Evolutionary conservation across 495 filamentous ascomycete species (phyloP).

Genomic region (Trichoderma orchidacearum): DNA sequence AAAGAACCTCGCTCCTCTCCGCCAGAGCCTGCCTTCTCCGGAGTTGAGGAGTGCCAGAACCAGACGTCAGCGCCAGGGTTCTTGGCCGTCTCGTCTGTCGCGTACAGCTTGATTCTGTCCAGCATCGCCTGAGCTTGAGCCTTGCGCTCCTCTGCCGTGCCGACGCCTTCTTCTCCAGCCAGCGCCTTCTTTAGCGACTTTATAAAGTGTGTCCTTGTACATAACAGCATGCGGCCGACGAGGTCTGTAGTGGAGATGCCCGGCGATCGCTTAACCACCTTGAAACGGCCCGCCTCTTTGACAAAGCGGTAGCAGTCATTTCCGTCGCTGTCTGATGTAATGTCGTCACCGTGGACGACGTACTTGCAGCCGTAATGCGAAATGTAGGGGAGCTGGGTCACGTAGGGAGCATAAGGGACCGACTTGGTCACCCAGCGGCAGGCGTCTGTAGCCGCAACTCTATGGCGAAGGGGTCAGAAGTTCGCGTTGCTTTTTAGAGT

Average conservation of each 20-base stretch:
- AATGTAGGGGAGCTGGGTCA: slow-evolving; percentile 87
- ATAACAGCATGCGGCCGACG: slow-evolving; percentile 91
- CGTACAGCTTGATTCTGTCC: slow-evolving; percentile 68
- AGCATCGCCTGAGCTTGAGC: slow-evolving; percentile 43
- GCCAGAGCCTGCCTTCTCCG: slow-evolving; percentile 27
- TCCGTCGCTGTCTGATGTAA: slow-evolving; percentile 81
- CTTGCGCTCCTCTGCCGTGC: slow-evolving; percentile 50
- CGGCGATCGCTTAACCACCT: slow-evolving; percentile 89
- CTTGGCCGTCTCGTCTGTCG: slow-evolving; percentile 66
- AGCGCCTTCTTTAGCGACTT: slow-evolving; percentile 55
- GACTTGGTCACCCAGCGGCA: slow-evolving; percentile 85
- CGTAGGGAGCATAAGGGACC: slow-evolving; percentile 82
- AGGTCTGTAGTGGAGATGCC: slow-evolving; percentile 95
- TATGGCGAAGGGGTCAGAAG: slow-evolving; percentile 11
- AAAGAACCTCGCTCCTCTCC: slow-evolving; percentile 21
- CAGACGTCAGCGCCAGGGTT: slow-evolving; percentile 63
- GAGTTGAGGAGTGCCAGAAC: slow-evolving; percentile 49
- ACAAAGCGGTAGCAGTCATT: slow-evolving; percentile 97
- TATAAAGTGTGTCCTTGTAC: slow-evolving; percentile 80
- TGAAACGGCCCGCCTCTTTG: slow-evolving; percentile 80
- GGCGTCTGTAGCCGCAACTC: slow-evolving; percentile 72
- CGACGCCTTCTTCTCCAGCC: slow-evolving; percentile 55
- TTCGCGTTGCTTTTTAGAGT: background rate
- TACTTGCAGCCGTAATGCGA: slow-evolving; percentile 85
- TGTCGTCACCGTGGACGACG: slow-evolving; percentile 95